These are phyloP conservation scores for Medicago arabica DNA, from an alignment of 306 rosid genomes.

Conservation along the genomic window DNA sequence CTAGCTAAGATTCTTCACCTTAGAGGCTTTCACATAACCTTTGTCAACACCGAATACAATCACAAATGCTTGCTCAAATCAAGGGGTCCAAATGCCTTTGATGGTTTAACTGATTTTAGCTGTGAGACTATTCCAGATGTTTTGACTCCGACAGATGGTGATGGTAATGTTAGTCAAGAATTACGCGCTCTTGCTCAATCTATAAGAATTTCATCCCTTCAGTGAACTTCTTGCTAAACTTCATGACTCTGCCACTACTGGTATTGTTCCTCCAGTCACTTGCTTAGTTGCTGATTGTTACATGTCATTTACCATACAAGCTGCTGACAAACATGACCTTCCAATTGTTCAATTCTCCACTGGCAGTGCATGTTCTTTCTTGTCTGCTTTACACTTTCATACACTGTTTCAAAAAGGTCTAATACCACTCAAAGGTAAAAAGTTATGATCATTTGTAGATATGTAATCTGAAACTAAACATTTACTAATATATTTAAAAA, in stretches of 20 bases:
- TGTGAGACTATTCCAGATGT: neutral
- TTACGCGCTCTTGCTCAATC: neutral
- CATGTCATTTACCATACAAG: conserved; percentile 5
- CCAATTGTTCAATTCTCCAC: neutral
- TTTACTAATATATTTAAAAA: neutral
- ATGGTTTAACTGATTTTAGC: neutral
- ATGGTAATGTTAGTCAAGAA: neutral
- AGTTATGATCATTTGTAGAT: neutral
- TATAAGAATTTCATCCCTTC: neutral
- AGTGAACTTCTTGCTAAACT: conserved; percentile 26
- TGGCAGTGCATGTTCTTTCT: neutral
- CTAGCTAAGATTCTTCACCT: neutral
- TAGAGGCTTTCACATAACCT: neutral
- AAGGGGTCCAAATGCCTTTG: neutral
- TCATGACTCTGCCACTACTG: neutral
- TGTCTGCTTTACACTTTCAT: neutral
- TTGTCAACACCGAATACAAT: neutral
- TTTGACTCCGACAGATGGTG: neutral
- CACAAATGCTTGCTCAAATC: neutral
- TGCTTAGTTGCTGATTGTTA: neutral
- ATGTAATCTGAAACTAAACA: neutral
- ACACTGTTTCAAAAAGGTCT: neutral
- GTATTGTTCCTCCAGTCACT: neutral
- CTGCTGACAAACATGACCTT: neutral
- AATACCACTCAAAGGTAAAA: conserved; percentile 14